Evolutionary conservation across 2,329 filamentous ascomycete genomes (phyloP).

Genomic region (Claviceps pusilla): DNA sequence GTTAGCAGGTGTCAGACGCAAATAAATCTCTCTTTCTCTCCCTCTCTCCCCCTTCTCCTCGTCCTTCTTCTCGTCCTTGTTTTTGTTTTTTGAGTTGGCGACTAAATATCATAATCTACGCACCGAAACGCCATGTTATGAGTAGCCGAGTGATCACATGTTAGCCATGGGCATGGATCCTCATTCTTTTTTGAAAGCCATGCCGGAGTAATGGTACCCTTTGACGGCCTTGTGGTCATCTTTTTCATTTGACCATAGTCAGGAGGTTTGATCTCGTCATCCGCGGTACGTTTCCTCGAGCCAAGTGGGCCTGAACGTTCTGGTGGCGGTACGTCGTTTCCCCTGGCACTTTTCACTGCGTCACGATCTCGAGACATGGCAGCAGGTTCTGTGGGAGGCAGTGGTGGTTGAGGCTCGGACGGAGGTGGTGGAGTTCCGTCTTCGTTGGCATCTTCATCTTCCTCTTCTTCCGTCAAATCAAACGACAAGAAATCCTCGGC

Average conservation of each 20-base stretch:
- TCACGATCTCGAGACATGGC: not conserved
- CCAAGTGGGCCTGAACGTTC: conserved; percentile 35
- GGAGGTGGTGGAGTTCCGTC: conserved; percentile 9
- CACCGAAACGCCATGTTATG: conserved; percentile 42
- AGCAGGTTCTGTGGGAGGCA: not conserved
- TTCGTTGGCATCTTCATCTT: conserved; percentile 12
- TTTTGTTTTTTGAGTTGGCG: no score
- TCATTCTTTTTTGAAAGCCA: conserved; percentile 35
- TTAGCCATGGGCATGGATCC: conserved; percentile 48
- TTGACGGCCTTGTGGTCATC: conserved; percentile 30
- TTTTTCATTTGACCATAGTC: conserved; percentile 38
- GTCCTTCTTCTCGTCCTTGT: no score
- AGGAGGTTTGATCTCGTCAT: conserved; percentile 50
- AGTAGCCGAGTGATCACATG: conserved; percentile 37
- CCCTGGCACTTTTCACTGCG: conserved; percentile 8
- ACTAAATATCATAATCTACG: conserved; percentile 11
- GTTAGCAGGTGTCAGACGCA: not conserved
- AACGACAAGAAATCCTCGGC: conserved; percentile 84
- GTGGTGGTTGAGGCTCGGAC: conserved; percentile 8
- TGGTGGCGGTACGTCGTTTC: conserved; percentile 3
- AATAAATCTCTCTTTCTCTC: no score
- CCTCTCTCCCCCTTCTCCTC: no score
- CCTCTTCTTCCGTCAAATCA: conserved; percentile 47
- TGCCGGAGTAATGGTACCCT: conserved; percentile 33
- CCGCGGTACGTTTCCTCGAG: conserved; percentile 58